Evolutionary conservation across 2,329 filamentous ascomycete species (phyloP), one percentile per base, ranked within the genome.

Genomic region (Tolypocladium paradoxum): DNA sequence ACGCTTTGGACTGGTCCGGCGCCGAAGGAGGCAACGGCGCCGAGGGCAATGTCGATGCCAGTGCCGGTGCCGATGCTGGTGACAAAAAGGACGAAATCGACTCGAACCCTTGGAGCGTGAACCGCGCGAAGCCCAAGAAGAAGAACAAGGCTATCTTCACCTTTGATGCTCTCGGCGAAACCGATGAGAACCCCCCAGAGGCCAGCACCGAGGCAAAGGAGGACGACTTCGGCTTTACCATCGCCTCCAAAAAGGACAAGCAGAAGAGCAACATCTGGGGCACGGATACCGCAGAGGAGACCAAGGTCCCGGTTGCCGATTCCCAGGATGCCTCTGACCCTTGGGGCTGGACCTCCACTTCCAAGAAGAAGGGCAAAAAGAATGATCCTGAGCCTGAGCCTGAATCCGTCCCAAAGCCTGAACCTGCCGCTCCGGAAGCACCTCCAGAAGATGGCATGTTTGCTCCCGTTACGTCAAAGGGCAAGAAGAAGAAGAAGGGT

Each of bases 101-200:
- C 20, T 65, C 65, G 29, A 80, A 76, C 56, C 71, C 78, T 16
- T 82, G 79, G 80, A 69, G 69, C 58, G 59, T 70, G 55, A 69
- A 74, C 52, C 64, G 65, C 14, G 61, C 67, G 6, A 81, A 79
- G 56, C 63, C 76, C n/a, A 81, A 78, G 63, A 80, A 77, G 60
- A 77, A 77, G 64, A 69, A 61, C 34, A 74, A 71, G 49, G 64
- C 69, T 1, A 65, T 63, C 6, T 71, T 78, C 53, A 66, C 70
- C n/a, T 81, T 82, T 55, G 76, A 75, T 24, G 61, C 65, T n/a
- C 61, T 76, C 24, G 76, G 71, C 52, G 71, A 70, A 14, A 35
- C 52, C n/a, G 67, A 72, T 45, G 71, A 71, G 29, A 69, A 70
- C 50, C 68, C 69, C 50, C 36, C 57, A 65, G 34, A 69, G 70